Evolutionary conservation across 371 early-diverging fungal species (phyloP), one percentile per base, ranked within the genome.

Genomic region (Conidiobolus incongruus): DNA sequence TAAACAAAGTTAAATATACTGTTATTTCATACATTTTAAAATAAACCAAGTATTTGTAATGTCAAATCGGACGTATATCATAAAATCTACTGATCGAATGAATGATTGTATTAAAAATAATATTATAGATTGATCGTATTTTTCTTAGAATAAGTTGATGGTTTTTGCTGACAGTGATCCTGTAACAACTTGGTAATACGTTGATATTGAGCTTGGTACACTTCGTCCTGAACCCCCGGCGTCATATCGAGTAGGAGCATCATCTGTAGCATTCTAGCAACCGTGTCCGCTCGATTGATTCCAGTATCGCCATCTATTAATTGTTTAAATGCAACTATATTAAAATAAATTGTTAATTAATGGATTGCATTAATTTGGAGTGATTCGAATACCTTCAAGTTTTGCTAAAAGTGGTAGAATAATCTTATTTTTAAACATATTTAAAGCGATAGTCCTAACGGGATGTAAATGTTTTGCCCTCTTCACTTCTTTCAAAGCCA

Each of bases 251-350:
- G 30, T 4, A 45, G 23, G 2, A 35, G 15, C 38, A 45, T 74
- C 83, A 82, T 82, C 49, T 82, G 83, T 15, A 78, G 52, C 68
- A 77, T 67, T 32, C 77, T 70, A 19, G 76, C 61, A 6, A 77
- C 75, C 5, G 75, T 72, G 16, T 79, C 80, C 12, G 69, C 63
- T 10, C 73, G 68, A 15, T 72, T 72, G 34, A 72, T 70, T 6
- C 72, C 72, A 1, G 70, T 66, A 35, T 74, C 72, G 34, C 77
- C 78, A 31, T 62, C 59, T 46, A 77, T 70, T 4, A 77, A 50
- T 38, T 71, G 68, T 11, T 71, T 66, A 53, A 82, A 71, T 0
- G 72, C 66, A 31, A 61, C 82, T 74, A 58, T 1, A 37, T 38
- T 16, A 20, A 11, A 35, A 33, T n/a, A n/a, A n/a, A n/a, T n/a